Conservation (phyloP, 306 rosid genomes). For the Cyamopsis tetragonoloba region DNA sequence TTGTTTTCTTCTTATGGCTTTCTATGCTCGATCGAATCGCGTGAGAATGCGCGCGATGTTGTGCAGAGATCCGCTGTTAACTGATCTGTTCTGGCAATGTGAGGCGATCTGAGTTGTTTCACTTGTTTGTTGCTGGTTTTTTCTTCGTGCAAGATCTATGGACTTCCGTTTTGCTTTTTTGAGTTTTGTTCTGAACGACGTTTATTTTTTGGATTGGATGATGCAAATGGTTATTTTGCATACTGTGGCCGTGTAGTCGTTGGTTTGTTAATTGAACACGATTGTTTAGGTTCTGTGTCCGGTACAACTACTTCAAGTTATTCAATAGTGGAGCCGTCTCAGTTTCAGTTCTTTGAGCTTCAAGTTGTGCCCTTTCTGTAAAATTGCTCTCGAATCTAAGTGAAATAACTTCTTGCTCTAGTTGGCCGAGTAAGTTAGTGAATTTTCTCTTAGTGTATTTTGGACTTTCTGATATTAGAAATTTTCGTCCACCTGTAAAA, state of each 20-base stretch:
- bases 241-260: neutral
- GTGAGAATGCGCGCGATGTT: conserved; percentile 1
- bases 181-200: neutral
- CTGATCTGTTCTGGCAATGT: conserved; percentile 18
- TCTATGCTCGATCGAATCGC: conserved; percentile 14
- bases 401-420: conserved; percentile 6
- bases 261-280: neutral
- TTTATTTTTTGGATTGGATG: neutral
- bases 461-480: neutral
- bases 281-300: conserved; percentile 2
- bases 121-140: neutral
- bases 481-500: neutral
- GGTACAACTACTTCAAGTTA: neutral
- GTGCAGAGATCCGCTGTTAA: conserved; percentile 17
- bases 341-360: conserved; percentile 17
- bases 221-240: neutral
- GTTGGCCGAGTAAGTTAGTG: conserved; percentile 6
- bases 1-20: neutral
- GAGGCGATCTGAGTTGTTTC: conserved; percentile 3
- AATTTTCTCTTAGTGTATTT: neutral
- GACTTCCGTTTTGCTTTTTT: neutral
- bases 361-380: neutral
- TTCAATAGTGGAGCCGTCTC: neutral
- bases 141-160: conserved; percentile 39
- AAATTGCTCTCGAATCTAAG: conserved; percentile 2